Conservation (phyloP, 768 basidiomycete genomes). For the Amylocystis lapponica region DNA sequence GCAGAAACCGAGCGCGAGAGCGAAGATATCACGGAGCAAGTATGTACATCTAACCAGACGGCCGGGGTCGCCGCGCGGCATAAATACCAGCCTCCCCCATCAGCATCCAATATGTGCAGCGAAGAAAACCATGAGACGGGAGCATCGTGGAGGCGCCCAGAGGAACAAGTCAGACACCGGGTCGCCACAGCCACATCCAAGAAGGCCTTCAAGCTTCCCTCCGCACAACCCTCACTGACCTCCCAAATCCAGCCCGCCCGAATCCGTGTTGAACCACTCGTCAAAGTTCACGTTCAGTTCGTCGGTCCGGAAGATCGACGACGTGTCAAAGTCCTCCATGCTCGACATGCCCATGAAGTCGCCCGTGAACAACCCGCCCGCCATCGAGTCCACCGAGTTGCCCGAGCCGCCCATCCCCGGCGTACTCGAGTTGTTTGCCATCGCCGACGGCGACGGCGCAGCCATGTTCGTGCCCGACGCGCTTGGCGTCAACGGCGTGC, state of each 20-base stretch:
- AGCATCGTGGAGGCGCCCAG: no score
- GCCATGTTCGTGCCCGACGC: slow-evolving; percentile 22
- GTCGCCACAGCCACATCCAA: no score
- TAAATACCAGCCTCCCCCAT: no score
- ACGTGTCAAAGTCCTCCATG: slow-evolving; percentile 34
- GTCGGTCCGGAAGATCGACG: slow-evolving; percentile 39
- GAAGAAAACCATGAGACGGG: no score
- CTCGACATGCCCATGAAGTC: slow-evolving; percentile 43
- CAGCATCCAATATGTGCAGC: no score
- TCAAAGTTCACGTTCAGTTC: slow-evolving; percentile 34
- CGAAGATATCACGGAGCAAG: no score
- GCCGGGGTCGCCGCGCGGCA: no score
- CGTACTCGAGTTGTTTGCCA: slow-evolving; percentile 20
- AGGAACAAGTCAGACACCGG: no score
- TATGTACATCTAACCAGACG: no score
- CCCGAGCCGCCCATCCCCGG: slow-evolving; percentile 17
- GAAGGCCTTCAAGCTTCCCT: no score
- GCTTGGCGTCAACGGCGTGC: slow-evolving; percentile 26
- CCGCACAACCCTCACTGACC: no score
- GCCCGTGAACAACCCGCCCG: slow-evolving; percentile 14
- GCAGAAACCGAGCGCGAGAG: no score
- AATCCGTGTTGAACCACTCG: slow-evolving; percentile 66
- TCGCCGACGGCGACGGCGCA: slow-evolving; percentile 33
- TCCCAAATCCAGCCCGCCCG: background rate
- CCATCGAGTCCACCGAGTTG: slow-evolving; percentile 10